Evolutionary conservation across 176 grass and related monocot species (phyloP).

Genomic region (Tuctoria greenei): DNA sequence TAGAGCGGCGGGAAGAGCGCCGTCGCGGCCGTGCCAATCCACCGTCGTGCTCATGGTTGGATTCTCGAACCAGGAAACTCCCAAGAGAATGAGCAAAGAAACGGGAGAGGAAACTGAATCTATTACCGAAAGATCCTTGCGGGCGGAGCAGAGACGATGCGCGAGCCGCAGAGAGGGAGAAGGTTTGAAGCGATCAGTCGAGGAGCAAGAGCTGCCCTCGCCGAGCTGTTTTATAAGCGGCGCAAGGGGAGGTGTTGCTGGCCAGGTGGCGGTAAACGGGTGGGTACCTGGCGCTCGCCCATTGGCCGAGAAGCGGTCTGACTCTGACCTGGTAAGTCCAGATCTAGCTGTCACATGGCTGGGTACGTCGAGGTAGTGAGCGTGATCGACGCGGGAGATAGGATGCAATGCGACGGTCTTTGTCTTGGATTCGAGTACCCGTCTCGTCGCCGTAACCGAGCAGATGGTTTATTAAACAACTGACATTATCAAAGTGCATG

Average conservation of each 20-base stretch:
- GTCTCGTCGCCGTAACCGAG: neutral
- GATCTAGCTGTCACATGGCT: conserved; percentile 36
- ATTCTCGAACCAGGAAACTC: conserved; percentile 9
- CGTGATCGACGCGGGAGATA: neutral
- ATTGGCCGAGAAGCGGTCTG: conserved; percentile 44
- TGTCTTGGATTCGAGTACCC: neutral
- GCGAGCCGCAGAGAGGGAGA: neutral
- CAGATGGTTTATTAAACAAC: neutral
- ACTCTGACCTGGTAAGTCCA: conserved; percentile 47
- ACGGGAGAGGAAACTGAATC: neutral
- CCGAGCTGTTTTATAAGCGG: conserved; percentile 53
- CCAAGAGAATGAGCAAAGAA: neutral
- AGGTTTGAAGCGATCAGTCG: neutral
- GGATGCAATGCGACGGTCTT: neutral
- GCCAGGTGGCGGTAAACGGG: conserved; percentile 49
- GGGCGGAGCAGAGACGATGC: neutral
- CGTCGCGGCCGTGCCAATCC: conserved; percentile 40
- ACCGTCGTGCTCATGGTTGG: conserved; percentile 57
- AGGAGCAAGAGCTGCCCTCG: conserved; percentile 34
- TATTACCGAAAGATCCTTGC: neutral
- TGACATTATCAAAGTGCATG: neutral
- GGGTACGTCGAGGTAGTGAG: neutral
- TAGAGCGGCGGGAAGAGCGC: conserved; percentile 26
- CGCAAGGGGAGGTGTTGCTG: neutral
- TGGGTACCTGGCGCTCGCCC: neutral